Evolutionary conservation across 331 rosid species (phyloP), one percentile per base, ranked within the genome.

Genomic region (Spiraea crenata): DNA sequence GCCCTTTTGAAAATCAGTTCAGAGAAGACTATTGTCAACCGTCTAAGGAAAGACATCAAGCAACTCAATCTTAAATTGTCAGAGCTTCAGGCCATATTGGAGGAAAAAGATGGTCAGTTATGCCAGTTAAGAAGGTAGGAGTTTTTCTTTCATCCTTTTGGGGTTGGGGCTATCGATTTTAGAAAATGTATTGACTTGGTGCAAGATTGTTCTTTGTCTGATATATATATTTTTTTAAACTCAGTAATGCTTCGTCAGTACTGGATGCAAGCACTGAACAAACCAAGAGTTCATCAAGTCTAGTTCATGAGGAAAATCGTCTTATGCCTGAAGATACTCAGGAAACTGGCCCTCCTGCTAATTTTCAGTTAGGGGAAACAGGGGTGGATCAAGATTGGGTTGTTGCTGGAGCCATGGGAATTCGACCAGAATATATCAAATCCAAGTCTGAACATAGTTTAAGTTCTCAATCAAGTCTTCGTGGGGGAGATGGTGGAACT

Each of bases 1-100:
- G 88, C 97, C 49, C 80, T 89, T 16, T 74, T 93, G 82, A 93
- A 85, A 85, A 86, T 90, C 74, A 87, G 95, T 75, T 79, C 97
- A 65, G 97, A 90, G 70, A 87, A 82, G 82, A 87, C 82, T 80
- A 77, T 92, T 19, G 75, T 84, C 72, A 81, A 82, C 86, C 82
- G 76, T 37, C 85, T 93, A 71, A 90, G 89, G 81, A 84, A 82
- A 71, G 97, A 93, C 70, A 82, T 93, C 70, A 60, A 76, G 47
- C 93, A 87, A 71, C 85, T 93, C 16, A 93, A 93, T 77, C 72
- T 83, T 47, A 93, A 87, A 79, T 77, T 93, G 70, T 86, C 97
- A 20, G 86, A 85, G 63, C 96, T 90, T 79, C 97, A 89, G 83
- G 92, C 91, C 74, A 80, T 87, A 72, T 78, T 90, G 34, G 90